Evolutionary conservation across 2,329 filamentous ascomycete species (phyloP).

Genomic region (Cyphellophora europaea): DNA sequence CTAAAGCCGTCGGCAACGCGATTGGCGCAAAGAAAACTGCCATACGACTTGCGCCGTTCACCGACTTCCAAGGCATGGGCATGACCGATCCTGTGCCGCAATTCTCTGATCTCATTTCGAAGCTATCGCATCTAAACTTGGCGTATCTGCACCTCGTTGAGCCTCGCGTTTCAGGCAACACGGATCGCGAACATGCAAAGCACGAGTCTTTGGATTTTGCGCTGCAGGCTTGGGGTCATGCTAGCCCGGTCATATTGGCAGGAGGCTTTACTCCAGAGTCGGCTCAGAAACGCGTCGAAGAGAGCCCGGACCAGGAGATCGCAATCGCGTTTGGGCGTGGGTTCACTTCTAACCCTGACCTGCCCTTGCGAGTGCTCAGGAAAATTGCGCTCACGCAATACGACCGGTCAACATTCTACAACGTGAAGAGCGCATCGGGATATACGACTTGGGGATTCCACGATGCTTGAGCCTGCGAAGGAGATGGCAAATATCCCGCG

Average conservation of each 20-base stretch:
- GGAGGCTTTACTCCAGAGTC: conserved; percentile 47
- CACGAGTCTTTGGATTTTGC: conserved; percentile 16
- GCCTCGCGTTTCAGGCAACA: conserved; percentile 34
- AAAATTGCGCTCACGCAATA: conserved; percentile 17
- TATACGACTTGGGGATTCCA: conserved; percentile 7
- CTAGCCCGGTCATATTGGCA: conserved; percentile 46
- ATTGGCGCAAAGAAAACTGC: conserved; percentile 30
- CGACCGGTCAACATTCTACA: conserved; percentile 12
- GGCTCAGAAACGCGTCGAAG: conserved; percentile 39
- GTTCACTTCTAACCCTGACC: conserved; percentile 42
- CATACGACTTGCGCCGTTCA: conserved; percentile 40
- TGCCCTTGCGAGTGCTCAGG: conserved; percentile 34
- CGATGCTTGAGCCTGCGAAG: too few species aligned
- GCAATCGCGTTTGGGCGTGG: conserved; percentile 38
- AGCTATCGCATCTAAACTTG: conserved; percentile 42
- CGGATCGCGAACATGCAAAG: conserved; percentile 23
- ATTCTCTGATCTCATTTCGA: conserved; percentile 45
- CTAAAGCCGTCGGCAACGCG: conserved; percentile 24
- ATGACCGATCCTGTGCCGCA: conserved; percentile 52
- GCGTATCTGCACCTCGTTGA: conserved; percentile 52
- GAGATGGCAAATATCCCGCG: too few species aligned
- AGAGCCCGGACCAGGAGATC: conserved; percentile 33
- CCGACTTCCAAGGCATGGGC: conserved; percentile 41
- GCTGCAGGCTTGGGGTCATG: conserved; percentile 34
- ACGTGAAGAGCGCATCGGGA: conserved; percentile 7